These are phyloP conservation scores for Solanum commersonii DNA, from an alignment of 257 asterid species.

Conservation along the genomic window DNA sequence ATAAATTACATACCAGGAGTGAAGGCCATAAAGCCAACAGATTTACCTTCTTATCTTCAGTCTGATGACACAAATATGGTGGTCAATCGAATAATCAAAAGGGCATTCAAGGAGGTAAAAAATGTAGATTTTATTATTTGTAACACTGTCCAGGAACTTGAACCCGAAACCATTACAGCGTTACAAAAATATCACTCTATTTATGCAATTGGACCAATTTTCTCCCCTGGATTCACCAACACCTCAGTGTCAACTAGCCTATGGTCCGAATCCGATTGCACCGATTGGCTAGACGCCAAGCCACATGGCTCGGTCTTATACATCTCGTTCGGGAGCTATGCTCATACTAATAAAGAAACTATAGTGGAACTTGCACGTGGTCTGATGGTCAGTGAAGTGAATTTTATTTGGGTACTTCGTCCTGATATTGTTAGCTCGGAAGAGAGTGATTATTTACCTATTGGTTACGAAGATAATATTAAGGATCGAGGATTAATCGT, in stretches of 20 bases:
- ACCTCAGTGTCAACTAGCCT: conserved; percentile 40
- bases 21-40: conserved; percentile 39
- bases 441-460: conserved; percentile 24
- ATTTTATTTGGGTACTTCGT: conserved; percentile 60
- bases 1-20: conserved; percentile 75
- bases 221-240: conserved; percentile 37
- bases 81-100: conserved; percentile 47
- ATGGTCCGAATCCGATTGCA: conserved; percentile 66
- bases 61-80: conserved; percentile 31
- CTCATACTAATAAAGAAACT: conserved; percentile 43
- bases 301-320: conserved; percentile 53
- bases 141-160: conserved; percentile 59
- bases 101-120: conserved; percentile 41
- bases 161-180: conserved; percentile 27
- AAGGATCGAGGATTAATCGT: conserved; percentile 39
- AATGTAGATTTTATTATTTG: conserved; percentile 45
- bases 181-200: conserved; percentile 34
- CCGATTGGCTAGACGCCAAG: conserved; percentile 48
- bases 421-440: conserved; percentile 54
- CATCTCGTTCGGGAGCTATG: conserved; percentile 71
- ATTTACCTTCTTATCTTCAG: conserved; percentile 55
- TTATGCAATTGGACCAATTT: conserved; percentile 51
- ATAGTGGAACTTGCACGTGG: conserved; percentile 59
- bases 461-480: conserved; percentile 22
- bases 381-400: conserved; percentile 25